Base-by-base conservation (phyloP, 2,329 filamentous ascomycete species). In the Penicillium sp. region DNA sequence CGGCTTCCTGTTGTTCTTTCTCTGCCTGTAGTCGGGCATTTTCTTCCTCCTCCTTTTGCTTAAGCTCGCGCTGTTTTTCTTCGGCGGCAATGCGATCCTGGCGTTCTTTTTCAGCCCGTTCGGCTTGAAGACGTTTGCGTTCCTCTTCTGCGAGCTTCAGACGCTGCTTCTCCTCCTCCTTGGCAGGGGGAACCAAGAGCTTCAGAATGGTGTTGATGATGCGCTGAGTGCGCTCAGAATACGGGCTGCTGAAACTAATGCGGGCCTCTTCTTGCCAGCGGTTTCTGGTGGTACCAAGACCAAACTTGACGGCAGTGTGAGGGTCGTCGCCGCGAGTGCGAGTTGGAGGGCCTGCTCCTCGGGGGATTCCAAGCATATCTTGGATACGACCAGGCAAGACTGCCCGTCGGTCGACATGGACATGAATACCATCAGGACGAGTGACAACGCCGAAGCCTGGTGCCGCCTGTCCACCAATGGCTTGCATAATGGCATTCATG, bases 211-310 rank as follows among this genome's bases (percentile, higher is more conserved):
- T 82, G 62, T 84, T 87, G 61, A 87, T 76, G 16, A 96, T 80
- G 51, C 84, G 84, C 58, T 83, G 80, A 2, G 86, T 83, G 69
- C 89, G 89, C 47, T 96, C 92, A 4, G 83, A 70, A 50, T 87
- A 83, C 47, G 77, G 80, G 22, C 79, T 75, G 26, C 89, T 89
- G 72, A 94, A 97, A 0, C 97, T 81, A 72, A 99, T 86, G 61
- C 88, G 87, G 9, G 92, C 88, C 72, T 97, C 95, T 69, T 97
- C 91, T 69, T 89, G 85, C 88, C 95, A 99, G 59, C 94, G 87
- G 51, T 83, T 81, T 53, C 82, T 79, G 1, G 94, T 97, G 9
- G 84, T 81, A 37, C 85, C 84, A 9, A 90, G 81, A 20, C 81
- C 78, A 71, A 97, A 97, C 3, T 85, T 79, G 26, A 92, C 87